Conservation (phyloP, 73 alveolate species). For the Symbiodinium pilosum region DNA sequence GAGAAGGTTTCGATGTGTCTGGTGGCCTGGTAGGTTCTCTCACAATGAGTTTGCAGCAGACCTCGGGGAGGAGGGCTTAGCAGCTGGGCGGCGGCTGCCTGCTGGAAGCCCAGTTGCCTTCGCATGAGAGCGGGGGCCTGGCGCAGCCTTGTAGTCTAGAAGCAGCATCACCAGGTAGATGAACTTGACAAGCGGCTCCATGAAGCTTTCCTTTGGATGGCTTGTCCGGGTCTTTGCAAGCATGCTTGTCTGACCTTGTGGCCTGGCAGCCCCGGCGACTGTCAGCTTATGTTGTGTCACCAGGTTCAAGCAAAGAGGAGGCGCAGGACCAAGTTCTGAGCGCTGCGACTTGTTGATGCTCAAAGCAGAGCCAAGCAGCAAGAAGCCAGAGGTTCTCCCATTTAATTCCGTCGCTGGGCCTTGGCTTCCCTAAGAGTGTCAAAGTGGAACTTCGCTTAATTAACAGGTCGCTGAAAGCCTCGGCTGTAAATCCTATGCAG, state of each 20-base stretch:
- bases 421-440: too few relatives aligned
- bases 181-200: constrained; percentile 45
- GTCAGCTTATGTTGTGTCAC: not conserved
- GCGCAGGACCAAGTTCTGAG: not conserved
- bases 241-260: too few relatives aligned
- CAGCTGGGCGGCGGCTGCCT: constrained; percentile 65
- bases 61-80: constrained; percentile 53
- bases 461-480: too few relatives aligned
- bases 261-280: too few relatives aligned
- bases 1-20: too few relatives aligned
- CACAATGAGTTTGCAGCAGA: constrained; percentile 79
- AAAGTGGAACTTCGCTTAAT: too few relatives aligned
- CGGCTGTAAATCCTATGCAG: too few relatives aligned
- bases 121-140: not conserved
- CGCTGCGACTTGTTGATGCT: too few relatives aligned
- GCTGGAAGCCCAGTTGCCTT: not conserved
- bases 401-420: too few relatives aligned
- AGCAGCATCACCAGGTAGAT: constrained; percentile 19
- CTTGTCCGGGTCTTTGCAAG: not conserved
- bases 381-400: too few relatives aligned
- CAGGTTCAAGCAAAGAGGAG: not conserved
- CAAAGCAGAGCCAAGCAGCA: too few relatives aligned
- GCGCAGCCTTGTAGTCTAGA: not conserved
- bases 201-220: constrained; percentile 80
- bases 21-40: constrained; percentile 27